Evolutionary conservation across 1,139 yeast genomes (phyloP), one percentile per base, ranked within the genome.

Genomic region (Yamadazyma sp.): DNA sequence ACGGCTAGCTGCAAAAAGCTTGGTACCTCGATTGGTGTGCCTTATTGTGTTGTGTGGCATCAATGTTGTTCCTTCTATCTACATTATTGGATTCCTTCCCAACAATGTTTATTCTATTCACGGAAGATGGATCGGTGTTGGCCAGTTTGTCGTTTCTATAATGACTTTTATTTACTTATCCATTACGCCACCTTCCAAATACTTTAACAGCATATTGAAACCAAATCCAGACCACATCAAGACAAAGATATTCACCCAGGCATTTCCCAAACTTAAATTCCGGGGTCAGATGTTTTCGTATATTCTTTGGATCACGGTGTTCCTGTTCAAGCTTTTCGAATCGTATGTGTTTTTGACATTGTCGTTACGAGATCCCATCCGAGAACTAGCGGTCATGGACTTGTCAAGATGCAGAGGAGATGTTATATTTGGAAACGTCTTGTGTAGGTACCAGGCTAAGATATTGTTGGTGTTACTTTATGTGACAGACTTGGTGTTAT

Each of bases 291-390:
- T 74, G 42, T 70, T 80, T 43, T 86, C 95, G 1, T 67, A 71
- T 38, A 59, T 78, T 1, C 61, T 88, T 35, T 86, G 96, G 94
- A 42, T 77, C 2, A 62, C 76, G 21, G 86, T 87, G 0, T 83
- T 86, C 53, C 59, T 72, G 20, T 85, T 89, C 3, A 88, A 88
- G 54, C 81, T 82, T 51, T 61, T 78, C 14, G 96, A 88, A 56
- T 87, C 96, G 0, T 88, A 87, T 57, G 80, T 86, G 53, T 87
- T 87, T 52, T 62, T 87, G 47, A 85, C 94, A 0, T 65, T 87
- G 38, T 86, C 96, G 0, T 59, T 87, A 21, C 74, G 85, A 50
- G 96, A 87, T 56, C 94, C 96, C 0, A 74, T 86, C 9, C 62
- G 89, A 46, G 86, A 81, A 29, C 66, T 88, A 33, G 72, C 80